Percentiles rank a stretch among this genome's conserved stretches.
Evolutionary conservation across 768 basidiomycete genomes (phyloP).

Genomic region (Boletus rubropictus): DNA sequence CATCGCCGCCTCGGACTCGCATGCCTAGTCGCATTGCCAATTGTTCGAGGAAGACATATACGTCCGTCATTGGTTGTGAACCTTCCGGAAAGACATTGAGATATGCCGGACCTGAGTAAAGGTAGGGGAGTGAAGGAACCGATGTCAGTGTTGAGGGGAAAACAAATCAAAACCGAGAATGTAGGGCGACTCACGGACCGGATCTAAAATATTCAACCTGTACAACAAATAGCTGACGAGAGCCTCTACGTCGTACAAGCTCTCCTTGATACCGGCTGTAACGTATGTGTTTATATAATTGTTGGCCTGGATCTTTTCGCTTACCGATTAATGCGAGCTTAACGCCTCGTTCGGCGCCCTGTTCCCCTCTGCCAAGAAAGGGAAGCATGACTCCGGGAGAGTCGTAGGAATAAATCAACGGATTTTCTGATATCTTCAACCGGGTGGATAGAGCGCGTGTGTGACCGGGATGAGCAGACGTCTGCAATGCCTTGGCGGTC

Average conservation of each 20-base stretch:
- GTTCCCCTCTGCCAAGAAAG: conserved; percentile 79
- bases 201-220: conserved; percentile 73
- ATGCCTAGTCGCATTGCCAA: conserved; percentile 79
- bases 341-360: conserved; percentile 85
- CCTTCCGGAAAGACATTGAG: conserved; percentile 52
- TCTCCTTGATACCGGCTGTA: conserved; percentile 90
- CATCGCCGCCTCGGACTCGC: conserved; percentile 68
- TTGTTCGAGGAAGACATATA: conserved; percentile 59
- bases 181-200: conserved; percentile 46
- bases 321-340: conserved; percentile 91
- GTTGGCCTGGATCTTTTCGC: conserved; percentile 30
- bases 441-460: conserved; percentile 87
- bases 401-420: conserved; percentile 89
- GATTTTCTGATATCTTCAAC: conserved; percentile 75
- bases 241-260: conserved; percentile 78
- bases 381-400: conserved; percentile 97
- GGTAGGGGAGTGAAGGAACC: neutral
- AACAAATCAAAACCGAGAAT: neutral
- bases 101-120: conserved; percentile 60
- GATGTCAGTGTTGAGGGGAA: neutral
- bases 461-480: conserved; percentile 84
- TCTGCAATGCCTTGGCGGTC: conserved; percentile 84
- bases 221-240: conserved; percentile 85
- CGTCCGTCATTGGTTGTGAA: conserved; percentile 52
- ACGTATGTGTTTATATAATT: conserved; percentile 5